phyloP scores from a whole-genome alignment of 2,329 filamentous ascomycete genomes.

The Biscogniauxia mediterranea region DNA sequence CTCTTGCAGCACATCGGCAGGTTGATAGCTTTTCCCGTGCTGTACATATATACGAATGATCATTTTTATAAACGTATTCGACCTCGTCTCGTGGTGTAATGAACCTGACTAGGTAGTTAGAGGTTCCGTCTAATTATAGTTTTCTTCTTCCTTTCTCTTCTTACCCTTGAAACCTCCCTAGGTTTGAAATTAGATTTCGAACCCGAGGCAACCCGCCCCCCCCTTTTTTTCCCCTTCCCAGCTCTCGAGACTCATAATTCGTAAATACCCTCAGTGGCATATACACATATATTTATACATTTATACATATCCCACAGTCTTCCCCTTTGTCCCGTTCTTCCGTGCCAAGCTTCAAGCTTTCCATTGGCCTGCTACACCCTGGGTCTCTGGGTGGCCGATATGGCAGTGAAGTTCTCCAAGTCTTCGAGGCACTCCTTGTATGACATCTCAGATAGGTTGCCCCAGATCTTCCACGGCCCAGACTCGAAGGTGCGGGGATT shows the following conservation, averaged over 20 bases:
- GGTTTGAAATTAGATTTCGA: too few relatives aligned
- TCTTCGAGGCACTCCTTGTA: constrained; percentile 39
- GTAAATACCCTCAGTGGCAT: background rate
- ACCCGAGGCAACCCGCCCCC: too few relatives aligned
- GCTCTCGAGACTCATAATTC: background rate
- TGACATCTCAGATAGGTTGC: constrained; percentile 56
- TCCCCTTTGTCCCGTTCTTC: background rate
- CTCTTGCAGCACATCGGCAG: too few relatives aligned
- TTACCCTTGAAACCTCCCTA: too few relatives aligned
- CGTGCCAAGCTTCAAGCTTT: too few relatives aligned
- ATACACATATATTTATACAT: background rate
- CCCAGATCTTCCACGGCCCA: constrained; percentile 63
- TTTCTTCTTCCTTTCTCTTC: too few relatives aligned
- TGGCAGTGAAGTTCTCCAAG: constrained; percentile 1
- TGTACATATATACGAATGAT: too few relatives aligned
- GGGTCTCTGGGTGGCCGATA: constrained; percentile 11
- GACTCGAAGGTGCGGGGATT: constrained; percentile 46
- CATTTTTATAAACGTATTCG: too few relatives aligned
- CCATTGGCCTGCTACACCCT: background rate
- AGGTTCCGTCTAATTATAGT: too few relatives aligned
- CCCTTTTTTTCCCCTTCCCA: background rate
- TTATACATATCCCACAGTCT: background rate
- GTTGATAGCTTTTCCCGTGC: too few relatives aligned
- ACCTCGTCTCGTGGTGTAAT: too few relatives aligned
- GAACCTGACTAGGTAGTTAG: too few relatives aligned